Conservation (phyloP, 345 rosid genomes). For the Gossypium ekmanianum region DNA sequence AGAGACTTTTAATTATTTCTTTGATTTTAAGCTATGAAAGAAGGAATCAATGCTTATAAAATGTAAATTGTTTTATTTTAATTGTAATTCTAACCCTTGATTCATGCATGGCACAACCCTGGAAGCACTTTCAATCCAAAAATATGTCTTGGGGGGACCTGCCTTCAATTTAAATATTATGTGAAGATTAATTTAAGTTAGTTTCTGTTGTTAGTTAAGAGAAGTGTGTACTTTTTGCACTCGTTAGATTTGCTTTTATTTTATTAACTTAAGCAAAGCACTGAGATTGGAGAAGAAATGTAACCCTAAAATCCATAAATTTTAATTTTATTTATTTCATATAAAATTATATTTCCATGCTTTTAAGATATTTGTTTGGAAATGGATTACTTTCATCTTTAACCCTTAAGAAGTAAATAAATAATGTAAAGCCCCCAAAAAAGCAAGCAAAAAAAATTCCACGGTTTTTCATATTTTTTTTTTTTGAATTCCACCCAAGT, state of each 20-base stretch:
- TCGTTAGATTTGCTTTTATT: background rate
- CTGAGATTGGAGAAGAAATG: background rate
- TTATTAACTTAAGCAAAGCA: background rate
- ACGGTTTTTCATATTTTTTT: too few relatives aligned
- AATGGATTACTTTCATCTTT: background rate
- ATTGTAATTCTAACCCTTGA: background rate
- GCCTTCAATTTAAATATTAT: background rate
- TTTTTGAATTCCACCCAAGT: too few relatives aligned
- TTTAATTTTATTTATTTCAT: too few relatives aligned
- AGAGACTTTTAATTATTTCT: slow-evolving; percentile 17
- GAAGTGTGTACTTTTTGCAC: background rate
- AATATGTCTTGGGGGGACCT: slow-evolving; percentile 28
- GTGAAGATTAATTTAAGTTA: background rate
- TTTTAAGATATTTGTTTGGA: background rate
- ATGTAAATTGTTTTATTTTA: background rate
- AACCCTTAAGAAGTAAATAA: too few relatives aligned
- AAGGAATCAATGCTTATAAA: background rate
- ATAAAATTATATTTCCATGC: background rate
- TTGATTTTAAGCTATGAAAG: slow-evolving; percentile 26
- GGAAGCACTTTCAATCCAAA: slow-evolving; percentile 10
- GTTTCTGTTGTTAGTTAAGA: slow-evolving; percentile 9
- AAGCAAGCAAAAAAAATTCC: too few relatives aligned
- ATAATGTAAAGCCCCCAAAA: background rate
- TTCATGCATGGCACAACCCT: slow-evolving; percentile 13
- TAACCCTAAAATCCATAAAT: too few relatives aligned